phyloP scores from a whole-genome alignment of 306 rosid species.

The Cicer bijugum region DNA sequence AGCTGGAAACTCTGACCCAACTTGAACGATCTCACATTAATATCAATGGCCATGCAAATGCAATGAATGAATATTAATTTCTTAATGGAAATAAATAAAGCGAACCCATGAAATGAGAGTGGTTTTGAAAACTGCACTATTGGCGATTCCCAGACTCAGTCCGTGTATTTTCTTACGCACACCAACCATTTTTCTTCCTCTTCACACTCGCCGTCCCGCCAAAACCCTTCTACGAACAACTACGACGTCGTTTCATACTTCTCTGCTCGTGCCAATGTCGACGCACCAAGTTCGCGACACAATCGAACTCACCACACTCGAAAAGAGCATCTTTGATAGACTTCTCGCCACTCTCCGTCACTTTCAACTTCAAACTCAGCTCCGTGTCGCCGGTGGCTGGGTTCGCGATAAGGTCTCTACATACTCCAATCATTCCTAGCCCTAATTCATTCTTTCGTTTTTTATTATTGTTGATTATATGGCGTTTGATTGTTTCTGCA shows the following conservation, averaged over 20 bases:
- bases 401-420: slow-evolving; percentile 83
- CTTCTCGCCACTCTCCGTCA: slow-evolving; percentile 71
- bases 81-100: background rate
- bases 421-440: background rate
- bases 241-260: slow-evolving; percentile 44
- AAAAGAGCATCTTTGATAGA: slow-evolving; percentile 70
- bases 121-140: slow-evolving; percentile 39
- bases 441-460: background rate
- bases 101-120: slow-evolving; percentile 54
- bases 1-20: too few relatives aligned
- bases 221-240: slow-evolving; percentile 45
- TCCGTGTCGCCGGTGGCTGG: slow-evolving; percentile 99
- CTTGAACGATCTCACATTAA: too few relatives aligned
- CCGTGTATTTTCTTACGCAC: background rate
- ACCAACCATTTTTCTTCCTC: slow-evolving; percentile 3
- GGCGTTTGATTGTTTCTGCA: slow-evolving; percentile 45
- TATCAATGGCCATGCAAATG: background rate
- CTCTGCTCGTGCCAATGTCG: slow-evolving; percentile 37
- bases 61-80: too few relatives aligned
- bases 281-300: slow-evolving; percentile 49
- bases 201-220: slow-evolving; percentile 39
- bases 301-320: slow-evolving; percentile 62
- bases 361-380: slow-evolving; percentile 68
- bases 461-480: background rate
- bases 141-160: slow-evolving; percentile 32